Conservation (phyloP, 306 rosid genomes). For the Prunus kanzakura region DNA sequence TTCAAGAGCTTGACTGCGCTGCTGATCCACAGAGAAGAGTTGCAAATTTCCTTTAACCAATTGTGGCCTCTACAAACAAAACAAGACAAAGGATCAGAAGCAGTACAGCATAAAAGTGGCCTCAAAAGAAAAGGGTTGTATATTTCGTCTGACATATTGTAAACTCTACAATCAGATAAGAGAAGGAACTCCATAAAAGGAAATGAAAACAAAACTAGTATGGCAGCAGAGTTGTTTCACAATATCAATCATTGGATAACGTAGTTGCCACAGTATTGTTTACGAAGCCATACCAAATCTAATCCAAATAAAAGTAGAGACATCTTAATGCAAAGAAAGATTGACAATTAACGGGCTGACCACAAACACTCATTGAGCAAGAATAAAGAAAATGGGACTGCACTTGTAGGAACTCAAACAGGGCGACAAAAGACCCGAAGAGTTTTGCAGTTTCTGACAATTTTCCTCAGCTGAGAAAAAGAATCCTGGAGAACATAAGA, state of each 20-base stretch:
- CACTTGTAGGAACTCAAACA: not conserved
- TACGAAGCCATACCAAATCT: constrained; percentile 5
- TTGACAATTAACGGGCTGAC: not conserved
- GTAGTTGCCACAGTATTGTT: not conserved
- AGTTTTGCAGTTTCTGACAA: not conserved
- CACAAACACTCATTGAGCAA: not conserved
- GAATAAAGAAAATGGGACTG: not conserved
- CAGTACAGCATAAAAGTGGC: constrained; percentile 1
- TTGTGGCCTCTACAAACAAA: constrained; percentile 73
- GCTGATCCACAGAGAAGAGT: constrained; percentile 94
- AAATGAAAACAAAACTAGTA: not conserved
- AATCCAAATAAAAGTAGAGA: not conserved
- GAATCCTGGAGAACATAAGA: not conserved
- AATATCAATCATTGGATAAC: not conserved
- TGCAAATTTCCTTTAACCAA: constrained; percentile 99
- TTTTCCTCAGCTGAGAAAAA: not conserved
- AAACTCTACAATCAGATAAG: not conserved
- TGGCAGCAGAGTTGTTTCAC: not conserved
- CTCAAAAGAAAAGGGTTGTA: not conserved
- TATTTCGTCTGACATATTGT: not conserved
- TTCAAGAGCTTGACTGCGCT: constrained; percentile 99
- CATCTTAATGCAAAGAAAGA: not conserved
- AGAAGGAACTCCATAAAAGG: not conserved
- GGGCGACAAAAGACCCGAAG: not conserved
- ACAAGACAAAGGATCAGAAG: constrained; percentile 18